Conservation (phyloP, 805 yeast species). For the Candida ipomoeae region DNA sequence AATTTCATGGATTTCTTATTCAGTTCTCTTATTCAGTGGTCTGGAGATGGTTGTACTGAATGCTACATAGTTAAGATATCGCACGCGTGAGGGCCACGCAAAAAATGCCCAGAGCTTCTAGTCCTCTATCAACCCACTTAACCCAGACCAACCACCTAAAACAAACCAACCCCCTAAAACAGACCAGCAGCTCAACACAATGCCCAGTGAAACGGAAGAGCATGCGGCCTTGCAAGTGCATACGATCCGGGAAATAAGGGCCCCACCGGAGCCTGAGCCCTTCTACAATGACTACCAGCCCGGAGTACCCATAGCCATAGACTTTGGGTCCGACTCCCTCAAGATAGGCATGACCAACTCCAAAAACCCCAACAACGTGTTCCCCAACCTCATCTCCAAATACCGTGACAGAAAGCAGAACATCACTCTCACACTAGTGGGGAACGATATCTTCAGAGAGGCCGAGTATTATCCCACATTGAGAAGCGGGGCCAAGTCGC, state of each 20-base stretch:
- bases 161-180: not conserved
- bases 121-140: not conserved
- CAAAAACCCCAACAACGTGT: constrained; percentile 51
- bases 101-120: constrained; percentile 9
- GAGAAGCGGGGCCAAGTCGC: constrained; percentile 65
- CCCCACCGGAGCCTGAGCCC: constrained; percentile 41
- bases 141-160: not conserved
- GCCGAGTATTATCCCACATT: constrained; percentile 40
- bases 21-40: too few relatives aligned
- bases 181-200: not conserved
- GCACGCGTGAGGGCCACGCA: not conserved
- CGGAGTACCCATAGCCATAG: constrained; percentile 80
- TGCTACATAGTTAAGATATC: not conserved
- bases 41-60: too few relatives aligned
- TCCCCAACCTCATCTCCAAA: constrained; percentile 66
- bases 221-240: constrained; percentile 42
- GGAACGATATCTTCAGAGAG: constrained; percentile 77
- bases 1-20: too few relatives aligned
- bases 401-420: constrained; percentile 74
- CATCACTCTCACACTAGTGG: constrained; percentile 65
- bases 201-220: constrained; percentile 13
- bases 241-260: constrained; percentile 38
- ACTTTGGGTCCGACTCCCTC: constrained; percentile 65
- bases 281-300: constrained; percentile 44
- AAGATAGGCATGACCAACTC: constrained; percentile 56